Evolutionary conservation across 495 filamentous ascomycete genomes (phyloP).

Genomic region (Viridothelium virens): DNA sequence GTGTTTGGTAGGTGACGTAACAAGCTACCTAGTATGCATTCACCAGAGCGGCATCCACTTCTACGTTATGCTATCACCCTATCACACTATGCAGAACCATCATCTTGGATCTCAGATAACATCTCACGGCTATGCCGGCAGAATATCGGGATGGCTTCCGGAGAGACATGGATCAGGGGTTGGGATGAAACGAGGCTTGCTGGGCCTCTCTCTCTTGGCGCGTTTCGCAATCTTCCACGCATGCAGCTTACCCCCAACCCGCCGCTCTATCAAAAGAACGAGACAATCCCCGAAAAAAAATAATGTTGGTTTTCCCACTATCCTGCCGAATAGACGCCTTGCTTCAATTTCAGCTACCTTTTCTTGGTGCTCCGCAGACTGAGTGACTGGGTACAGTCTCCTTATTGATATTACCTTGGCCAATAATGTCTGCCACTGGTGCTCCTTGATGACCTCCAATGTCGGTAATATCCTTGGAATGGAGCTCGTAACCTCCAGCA

Average conservation of each 20-base stretch:
- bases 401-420: not conserved
- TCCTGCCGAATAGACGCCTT: no score
- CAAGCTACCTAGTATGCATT: no score
- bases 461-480: not conserved
- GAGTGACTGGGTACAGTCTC: not conserved
- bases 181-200: constrained; percentile 6
- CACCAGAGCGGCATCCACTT: no score
- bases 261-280: constrained; percentile 8
- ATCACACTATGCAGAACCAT: no score
- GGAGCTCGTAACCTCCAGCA: not conserved
- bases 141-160: not conserved
- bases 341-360: no score
- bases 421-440: not conserved
- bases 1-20: no score
- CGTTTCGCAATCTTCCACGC: constrained; percentile 6
- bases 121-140: not conserved
- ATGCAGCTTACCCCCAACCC: constrained; percentile 9
- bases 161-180: not conserved
- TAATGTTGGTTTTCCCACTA: not conserved
- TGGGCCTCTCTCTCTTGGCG: not conserved
- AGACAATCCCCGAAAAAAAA: not conserved
- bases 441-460: not conserved
- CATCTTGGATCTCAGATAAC: no score
- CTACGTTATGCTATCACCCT: no score
- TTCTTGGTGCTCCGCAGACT: no score